Conservation (phyloP, 306 rosid species). For the Abrus pulchellus region DNA sequence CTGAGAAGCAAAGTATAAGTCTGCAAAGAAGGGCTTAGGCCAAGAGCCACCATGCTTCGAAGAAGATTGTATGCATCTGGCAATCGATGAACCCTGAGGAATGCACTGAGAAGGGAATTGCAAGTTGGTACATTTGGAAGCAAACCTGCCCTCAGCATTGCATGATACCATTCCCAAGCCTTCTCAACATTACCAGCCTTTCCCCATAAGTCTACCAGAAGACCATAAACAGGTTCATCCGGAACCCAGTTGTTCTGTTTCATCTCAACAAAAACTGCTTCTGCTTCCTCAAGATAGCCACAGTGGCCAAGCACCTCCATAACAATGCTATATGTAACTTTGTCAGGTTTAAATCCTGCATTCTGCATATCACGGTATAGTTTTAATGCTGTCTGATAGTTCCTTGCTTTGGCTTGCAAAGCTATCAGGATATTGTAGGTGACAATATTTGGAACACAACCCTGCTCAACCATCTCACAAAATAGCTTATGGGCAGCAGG, state of each 20-base stretch:
- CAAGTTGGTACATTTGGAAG: conserved; percentile 94
- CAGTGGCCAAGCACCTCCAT: conserved; percentile 99
- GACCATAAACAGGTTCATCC: conserved; percentile 95
- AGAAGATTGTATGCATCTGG: conserved; percentile 82
- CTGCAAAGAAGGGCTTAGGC: conserved; percentile 85
- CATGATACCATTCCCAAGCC: conserved; percentile 91
- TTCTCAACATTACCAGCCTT: conserved; percentile 90
- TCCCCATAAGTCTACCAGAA: conserved; percentile 97
- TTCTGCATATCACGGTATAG: conserved; percentile 84
- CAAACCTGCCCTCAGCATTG: conserved; percentile 82
- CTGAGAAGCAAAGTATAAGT: conserved; percentile 94
- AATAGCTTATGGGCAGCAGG: conserved; percentile 81
- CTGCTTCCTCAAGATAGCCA: conserved; percentile 90
- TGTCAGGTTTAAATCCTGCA: conserved; percentile 91
- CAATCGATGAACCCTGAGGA: conserved; percentile 80
- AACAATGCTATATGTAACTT: conserved; percentile 90
- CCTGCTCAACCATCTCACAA: conserved; percentile 83
- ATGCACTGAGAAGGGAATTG: conserved; percentile 91
- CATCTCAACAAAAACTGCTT: conserved; percentile 83
- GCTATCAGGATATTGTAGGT: conserved; percentile 96
- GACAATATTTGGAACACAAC: conserved; percentile 91
- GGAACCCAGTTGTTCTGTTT: conserved; percentile 82
- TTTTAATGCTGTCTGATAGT: conserved; percentile 78
- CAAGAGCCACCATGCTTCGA: conserved; percentile 74
- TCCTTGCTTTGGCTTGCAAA: conserved; percentile 97